Evolutionary conservation across 1,284 basidiomycete genomes (phyloP), one percentile per base, ranked within the genome.

Genomic region (Porodaedalea pini): DNA sequence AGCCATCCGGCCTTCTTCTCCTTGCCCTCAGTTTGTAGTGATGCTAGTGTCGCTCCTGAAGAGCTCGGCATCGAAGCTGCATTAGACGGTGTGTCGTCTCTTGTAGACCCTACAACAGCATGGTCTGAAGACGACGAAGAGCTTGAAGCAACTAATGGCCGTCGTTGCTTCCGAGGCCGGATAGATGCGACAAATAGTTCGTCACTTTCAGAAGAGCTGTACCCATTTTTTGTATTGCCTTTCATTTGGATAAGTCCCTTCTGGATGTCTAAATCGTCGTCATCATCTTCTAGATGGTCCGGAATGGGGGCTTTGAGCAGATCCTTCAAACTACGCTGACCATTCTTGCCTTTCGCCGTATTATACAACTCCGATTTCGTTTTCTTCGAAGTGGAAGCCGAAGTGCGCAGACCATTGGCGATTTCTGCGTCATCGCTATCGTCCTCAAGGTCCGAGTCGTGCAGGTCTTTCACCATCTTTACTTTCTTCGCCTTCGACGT

Each of bases 351-450:
- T 59, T 71, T 75, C 62, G 68, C 73, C 52, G 66, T 65, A 58
- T 68, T 69, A 25, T 65, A 71, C 59, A 73, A 75, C 62, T 66
- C 69, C 69, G 67, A n/a, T 13, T 54, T 57, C 17, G 56, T 52
- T 10, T 60, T 66, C 54, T 63, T 40, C 34, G 41, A 23, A 29
- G 32, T 49, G 6, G 51, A 49, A 34, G 78, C 78, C 19, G 76
- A 70, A 54, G 68, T 71, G 57, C 73, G 66, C 11, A 81, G 64
- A 15, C 80, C 72, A 2, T 74, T 70, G 15, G 83, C 82, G 23
- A 86, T 78, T 64, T 85, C 84, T 41, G 80, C 73, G 56, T 88
- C 85, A 56, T 78, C 76, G 50, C 86, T 83, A 54, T 79, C 79
- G 29, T 82, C 82, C 37, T 85, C 78, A 51, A 80, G 79, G 43